Conservation (phyloP, 2,329 filamentous ascomycete species). For the Aureobasidium sp. region DNA sequence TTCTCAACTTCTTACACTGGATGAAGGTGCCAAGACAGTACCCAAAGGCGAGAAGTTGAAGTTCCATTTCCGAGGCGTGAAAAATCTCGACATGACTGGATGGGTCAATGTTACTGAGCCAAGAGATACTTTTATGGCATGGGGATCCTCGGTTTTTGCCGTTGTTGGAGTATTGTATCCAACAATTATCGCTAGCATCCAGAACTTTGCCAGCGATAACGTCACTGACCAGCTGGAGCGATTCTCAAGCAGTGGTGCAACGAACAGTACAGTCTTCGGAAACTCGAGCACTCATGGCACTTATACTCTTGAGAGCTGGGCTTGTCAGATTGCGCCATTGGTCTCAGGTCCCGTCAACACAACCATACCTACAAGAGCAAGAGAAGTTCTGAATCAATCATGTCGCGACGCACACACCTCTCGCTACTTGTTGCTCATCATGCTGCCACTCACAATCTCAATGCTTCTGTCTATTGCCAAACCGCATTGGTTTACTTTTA, state of each 20-base stretch:
- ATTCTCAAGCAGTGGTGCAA: no score
- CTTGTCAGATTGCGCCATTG: background rate
- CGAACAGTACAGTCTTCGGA: background rate
- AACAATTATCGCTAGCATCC: background rate
- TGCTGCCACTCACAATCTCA: background rate
- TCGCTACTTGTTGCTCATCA: background rate
- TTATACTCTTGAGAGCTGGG: background rate
- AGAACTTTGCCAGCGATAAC: background rate
- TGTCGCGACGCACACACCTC: background rate
- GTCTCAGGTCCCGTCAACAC: background rate
- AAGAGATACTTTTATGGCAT: background rate
- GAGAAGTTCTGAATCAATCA: background rate
- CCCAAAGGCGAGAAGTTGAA: background rate
- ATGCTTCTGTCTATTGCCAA: background rate
- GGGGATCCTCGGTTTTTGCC: background rate
- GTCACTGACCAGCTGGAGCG: background rate
- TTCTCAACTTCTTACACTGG: background rate
- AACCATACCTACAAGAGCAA: background rate
- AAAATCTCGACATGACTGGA: background rate
- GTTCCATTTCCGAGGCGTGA: background rate
- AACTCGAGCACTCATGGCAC: background rate
- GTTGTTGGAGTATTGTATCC: background rate
- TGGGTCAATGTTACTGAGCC: background rate
- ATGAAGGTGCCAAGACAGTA: background rate
- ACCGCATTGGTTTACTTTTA: background rate